These are phyloP conservation scores for Barnettozyma pratensis DNA, from an alignment of 805 yeast genomes.

Conservation along the genomic window DNA sequence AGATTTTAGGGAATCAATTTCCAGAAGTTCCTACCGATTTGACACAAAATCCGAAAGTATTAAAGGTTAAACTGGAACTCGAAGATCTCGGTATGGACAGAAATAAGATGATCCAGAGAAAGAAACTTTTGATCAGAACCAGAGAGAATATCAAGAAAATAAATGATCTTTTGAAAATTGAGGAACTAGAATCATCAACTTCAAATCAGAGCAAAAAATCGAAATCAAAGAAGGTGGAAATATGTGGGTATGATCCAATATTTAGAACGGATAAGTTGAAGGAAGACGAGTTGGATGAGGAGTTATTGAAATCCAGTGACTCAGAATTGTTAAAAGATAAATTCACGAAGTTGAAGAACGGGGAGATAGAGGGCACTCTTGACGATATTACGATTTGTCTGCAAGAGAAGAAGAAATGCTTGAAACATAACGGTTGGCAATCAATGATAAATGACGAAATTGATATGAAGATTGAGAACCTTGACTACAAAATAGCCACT, in stretches of 20 bases:
- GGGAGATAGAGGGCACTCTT: background rate
- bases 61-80: constrained; percentile 1
- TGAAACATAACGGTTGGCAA: constrained; percentile 49
- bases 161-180: constrained; percentile 20
- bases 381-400: constrained; percentile 35
- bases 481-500: constrained; percentile 16
- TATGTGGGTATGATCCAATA: constrained; percentile 47
- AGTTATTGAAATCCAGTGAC: constrained; percentile 18
- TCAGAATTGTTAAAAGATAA: constrained; percentile 1
- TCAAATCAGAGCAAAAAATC: constrained; percentile 15
- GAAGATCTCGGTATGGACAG: background rate
- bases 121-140: constrained; percentile 16
- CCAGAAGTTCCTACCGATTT: constrained; percentile 37
- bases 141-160: constrained; percentile 23
- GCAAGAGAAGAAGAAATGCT: constrained; percentile 50
- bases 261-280: constrained; percentile 13
- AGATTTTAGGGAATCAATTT: constrained; percentile 31
- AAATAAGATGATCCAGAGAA: constrained; percentile 9
- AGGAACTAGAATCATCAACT: background rate
- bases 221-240: constrained; percentile 34
- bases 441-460: constrained; percentile 31
- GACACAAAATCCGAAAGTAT: constrained; percentile 10
- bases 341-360: constrained; percentile 4
- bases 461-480: constrained; percentile 27
- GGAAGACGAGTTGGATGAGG: constrained; percentile 15